These are phyloP conservation scores for Fomitiporia mediterranea DNA, from an alignment of 1,284 basidiomycete genomes.

Conservation along the genomic window DNA sequence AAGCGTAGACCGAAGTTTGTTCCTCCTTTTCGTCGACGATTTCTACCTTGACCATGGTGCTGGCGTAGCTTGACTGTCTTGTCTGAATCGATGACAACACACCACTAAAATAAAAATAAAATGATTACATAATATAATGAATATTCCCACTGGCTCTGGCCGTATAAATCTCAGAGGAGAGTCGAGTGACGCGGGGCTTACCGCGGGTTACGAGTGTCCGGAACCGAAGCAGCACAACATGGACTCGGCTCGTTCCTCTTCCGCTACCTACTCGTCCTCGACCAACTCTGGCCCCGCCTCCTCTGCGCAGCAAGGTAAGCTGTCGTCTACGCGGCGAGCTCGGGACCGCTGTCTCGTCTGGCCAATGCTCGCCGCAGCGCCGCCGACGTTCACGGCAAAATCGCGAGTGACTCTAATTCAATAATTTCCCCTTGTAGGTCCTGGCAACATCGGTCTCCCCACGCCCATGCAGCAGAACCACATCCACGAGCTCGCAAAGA, in stretches of 20 bases:
- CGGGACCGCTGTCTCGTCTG: no score
- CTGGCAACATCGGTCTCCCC: conserved; percentile 44
- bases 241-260: not conserved
- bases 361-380: conserved; percentile 1
- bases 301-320: not conserved
- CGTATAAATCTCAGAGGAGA: not conserved
- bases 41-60: conserved; percentile 79
- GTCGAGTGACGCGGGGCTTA: not conserved
- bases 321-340: no score
- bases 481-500: conserved; percentile 71
- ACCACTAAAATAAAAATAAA: not conserved
- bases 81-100: conserved; percentile 1
- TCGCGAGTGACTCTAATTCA: no score
- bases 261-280: not conserved
- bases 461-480: conserved; percentile 66
- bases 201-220: not conserved
- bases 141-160: not conserved
- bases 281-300: not conserved
- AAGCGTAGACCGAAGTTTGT: conserved; percentile 60
- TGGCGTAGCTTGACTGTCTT: not conserved
- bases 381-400: not conserved
- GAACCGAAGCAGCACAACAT: not conserved
- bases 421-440: not conserved
- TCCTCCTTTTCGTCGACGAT: conserved; percentile 72
- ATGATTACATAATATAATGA: not conserved